phyloP scores from a whole-genome alignment of 805 yeast genomes.

The Metschnikowia henanensis region DNA sequence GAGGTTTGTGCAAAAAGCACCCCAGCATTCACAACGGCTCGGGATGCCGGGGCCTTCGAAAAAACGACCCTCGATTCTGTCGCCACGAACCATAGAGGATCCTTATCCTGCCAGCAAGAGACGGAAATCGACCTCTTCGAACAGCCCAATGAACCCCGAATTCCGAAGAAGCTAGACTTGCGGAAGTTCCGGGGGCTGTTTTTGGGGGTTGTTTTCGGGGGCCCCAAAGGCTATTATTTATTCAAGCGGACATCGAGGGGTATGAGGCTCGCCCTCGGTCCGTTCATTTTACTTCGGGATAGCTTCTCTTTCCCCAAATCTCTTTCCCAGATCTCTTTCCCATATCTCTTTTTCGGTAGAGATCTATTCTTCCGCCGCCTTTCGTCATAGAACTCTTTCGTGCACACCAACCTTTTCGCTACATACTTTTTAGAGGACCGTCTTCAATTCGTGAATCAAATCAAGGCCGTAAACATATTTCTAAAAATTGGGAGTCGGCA shows the following conservation, averaged over 20 bases:
- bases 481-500: too few relatives aligned
- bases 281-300: not conserved
- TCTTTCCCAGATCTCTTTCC: not conserved
- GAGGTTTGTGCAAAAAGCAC: constrained; percentile 28
- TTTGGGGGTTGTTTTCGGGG: not conserved
- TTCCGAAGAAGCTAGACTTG: not conserved
- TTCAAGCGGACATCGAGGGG: not conserved
- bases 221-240: too few relatives aligned
- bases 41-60: not conserved
- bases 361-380: not conserved
- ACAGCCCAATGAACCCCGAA: constrained; percentile 14
- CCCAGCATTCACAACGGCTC: not conserved
- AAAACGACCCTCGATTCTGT: constrained; percentile 8
- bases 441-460: too few relatives aligned
- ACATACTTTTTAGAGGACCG: too few relatives aligned
- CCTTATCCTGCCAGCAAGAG: constrained; percentile 13
- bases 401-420: too few relatives aligned
- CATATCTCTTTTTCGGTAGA: not conserved
- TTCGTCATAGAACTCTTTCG: not conserved
- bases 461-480: too few relatives aligned
- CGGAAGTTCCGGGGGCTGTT: not conserved
- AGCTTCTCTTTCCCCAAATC: not conserved
- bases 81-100: constrained; percentile 14
- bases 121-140: constrained; percentile 9
- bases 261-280: not conserved